These are phyloP conservation scores for Coriolopsis trogii DNA, from an alignment of 1,284 basidiomycete species.

Conservation along the genomic window DNA sequence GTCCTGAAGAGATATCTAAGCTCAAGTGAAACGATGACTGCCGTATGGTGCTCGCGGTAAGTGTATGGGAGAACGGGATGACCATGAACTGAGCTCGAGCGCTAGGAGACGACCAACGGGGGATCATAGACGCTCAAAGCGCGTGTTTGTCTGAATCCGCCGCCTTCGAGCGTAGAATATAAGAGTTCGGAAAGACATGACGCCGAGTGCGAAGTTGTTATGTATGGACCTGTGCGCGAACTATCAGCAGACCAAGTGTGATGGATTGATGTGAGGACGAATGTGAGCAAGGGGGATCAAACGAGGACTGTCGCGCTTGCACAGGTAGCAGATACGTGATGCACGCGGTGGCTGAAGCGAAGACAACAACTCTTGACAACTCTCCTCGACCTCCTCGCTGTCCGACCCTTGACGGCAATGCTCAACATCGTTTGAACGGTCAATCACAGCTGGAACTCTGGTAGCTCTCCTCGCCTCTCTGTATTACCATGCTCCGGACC, in stretches of 20 bases:
- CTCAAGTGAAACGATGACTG: too few species aligned
- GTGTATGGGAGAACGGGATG: too few species aligned
- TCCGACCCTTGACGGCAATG: constrained; percentile 15
- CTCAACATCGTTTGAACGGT: constrained; percentile 9
- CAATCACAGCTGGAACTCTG: constrained; percentile 15
- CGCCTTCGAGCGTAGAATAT: too few species aligned
- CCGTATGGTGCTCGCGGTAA: too few species aligned
- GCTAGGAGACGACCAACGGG: too few species aligned
- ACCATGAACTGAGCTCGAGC: too few species aligned
- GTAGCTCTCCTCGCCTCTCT: constrained; percentile 6
- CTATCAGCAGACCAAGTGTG: neutral
- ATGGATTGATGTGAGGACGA: neutral
- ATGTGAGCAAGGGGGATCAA: neutral
- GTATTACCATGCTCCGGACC: constrained; percentile 35
- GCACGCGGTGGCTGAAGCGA: constrained; percentile 19
- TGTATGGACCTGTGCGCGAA: neutral
- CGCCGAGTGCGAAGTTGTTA: too few species aligned
- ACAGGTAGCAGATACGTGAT: constrained; percentile 4
- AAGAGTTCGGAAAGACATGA: too few species aligned
- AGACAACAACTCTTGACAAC: constrained; percentile 7
- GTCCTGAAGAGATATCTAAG: too few species aligned
- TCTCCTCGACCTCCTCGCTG: constrained; percentile 1
- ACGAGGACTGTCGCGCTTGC: constrained; percentile 4
- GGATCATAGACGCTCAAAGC: too few species aligned
- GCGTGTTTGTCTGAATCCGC: too few species aligned